Evolutionary conservation across 208 protist species (phyloP).

Genomic region (Trypanosoma melophagium): DNA sequence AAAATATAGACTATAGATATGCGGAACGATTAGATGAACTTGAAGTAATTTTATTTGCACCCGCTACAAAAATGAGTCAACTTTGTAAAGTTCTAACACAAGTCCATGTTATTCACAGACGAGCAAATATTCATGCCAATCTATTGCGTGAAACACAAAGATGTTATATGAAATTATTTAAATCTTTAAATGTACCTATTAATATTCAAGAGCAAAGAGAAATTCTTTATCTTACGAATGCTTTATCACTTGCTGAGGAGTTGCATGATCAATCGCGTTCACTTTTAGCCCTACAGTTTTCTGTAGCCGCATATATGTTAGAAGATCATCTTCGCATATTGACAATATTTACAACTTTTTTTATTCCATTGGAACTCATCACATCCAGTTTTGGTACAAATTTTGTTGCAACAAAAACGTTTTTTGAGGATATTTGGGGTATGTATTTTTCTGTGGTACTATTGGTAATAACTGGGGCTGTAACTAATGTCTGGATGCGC

Average conservation of each 20-base stretch:
- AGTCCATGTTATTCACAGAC: slow-evolving; percentile 48
- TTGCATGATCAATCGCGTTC: slow-evolving; percentile 61
- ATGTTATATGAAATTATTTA: slow-evolving; percentile 38
- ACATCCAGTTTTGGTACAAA: slow-evolving; percentile 45
- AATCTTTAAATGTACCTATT: slow-evolving; percentile 27
- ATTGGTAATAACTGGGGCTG: slow-evolving; percentile 13
- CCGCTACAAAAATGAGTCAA: slow-evolving; percentile 26
- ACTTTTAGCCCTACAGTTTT: slow-evolving; percentile 59
- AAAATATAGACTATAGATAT: slow-evolving; percentile 33
- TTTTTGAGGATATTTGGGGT: slow-evolving; percentile 5
- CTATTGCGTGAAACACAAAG: slow-evolving; percentile 49
- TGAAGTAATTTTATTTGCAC: slow-evolving; percentile 38
- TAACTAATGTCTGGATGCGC: slow-evolving; percentile 27
- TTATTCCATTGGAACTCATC: slow-evolving; percentile 65
- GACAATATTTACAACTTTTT: slow-evolving; percentile 65
- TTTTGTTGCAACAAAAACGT: slow-evolving; percentile 21
- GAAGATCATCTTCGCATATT: slow-evolving; percentile 57
- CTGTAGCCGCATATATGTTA: slow-evolving; percentile 49
- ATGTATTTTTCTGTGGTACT: slow-evolving; percentile 1
- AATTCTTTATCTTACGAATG: slow-evolving; percentile 38
- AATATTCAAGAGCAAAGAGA: slow-evolving; percentile 30
- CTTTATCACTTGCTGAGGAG: slow-evolving; percentile 36
- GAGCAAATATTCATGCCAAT: slow-evolving; percentile 38
- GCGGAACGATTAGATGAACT: slow-evolving; percentile 50
- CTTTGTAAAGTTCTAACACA: slow-evolving; percentile 39